These are phyloP conservation scores for Hyphodiscus sp. DNA, from an alignment of 2,329 filamentous ascomycete genomes.

Conservation along the genomic window DNA sequence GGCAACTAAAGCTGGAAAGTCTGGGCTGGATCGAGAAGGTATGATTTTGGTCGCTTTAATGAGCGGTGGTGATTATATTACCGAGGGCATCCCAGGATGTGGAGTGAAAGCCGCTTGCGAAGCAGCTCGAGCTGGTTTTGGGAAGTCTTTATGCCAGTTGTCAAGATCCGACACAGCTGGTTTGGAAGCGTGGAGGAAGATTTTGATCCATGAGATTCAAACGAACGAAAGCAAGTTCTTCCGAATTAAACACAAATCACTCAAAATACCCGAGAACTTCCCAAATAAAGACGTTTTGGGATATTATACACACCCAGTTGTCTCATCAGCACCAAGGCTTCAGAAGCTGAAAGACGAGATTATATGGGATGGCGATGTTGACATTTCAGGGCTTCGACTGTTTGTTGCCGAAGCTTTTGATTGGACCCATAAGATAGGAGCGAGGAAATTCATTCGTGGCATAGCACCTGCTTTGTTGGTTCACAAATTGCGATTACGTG, in stretches of 20 bases:
- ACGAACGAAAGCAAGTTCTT: constrained; percentile 84
- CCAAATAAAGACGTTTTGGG: constrained; percentile 72
- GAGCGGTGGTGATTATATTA: constrained; percentile 91
- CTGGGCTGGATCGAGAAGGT: constrained; percentile 69
- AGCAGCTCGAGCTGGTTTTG: constrained; percentile 83
- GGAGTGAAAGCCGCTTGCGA: constrained; percentile 86
- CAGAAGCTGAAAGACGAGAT: constrained; percentile 46
- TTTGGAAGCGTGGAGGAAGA: constrained; percentile 63
- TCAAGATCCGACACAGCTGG: constrained; percentile 51
- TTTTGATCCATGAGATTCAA: constrained; percentile 66
- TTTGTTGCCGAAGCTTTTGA: constrained; percentile 79
- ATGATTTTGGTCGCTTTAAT: constrained; percentile 94
- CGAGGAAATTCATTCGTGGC: constrained; percentile 76
- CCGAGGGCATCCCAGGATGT: constrained; percentile 80
- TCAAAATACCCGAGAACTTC: constrained; percentile 74
- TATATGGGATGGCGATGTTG: constrained; percentile 56
- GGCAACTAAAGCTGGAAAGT: constrained; percentile 41
- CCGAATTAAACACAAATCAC: constrained; percentile 62
- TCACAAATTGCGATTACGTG: constrained; percentile 44
- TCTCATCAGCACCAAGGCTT: constrained; percentile 58
- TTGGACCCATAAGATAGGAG: constrained; percentile 73
- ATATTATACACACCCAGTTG: constrained; percentile 82
- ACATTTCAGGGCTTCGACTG: constrained; percentile 60
- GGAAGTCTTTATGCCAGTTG: constrained; percentile 63
- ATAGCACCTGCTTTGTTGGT: constrained; percentile 71